These are phyloP conservation scores for Pseudotsuga menziesii DNA, from an alignment of 75 land plant species.

Conservation along the genomic window DNA sequence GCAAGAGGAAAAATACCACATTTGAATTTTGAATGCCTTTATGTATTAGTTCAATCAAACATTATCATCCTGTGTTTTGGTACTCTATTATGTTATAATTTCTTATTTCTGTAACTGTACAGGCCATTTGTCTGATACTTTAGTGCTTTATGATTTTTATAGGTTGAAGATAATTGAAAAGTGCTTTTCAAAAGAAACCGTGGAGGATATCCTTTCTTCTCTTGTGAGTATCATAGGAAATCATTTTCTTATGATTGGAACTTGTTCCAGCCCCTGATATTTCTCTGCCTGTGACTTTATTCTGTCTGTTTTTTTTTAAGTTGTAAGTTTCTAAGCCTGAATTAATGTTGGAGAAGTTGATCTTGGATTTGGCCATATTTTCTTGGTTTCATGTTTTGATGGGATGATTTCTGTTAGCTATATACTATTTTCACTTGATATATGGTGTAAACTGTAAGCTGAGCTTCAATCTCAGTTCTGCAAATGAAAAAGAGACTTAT, in stretches of 20 bases:
- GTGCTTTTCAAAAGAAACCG: constrained; percentile 65
- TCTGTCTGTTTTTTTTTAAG: not conserved
- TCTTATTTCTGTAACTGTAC: not conserved
- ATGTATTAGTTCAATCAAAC: not conserved
- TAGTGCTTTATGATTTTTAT: constrained; percentile 7
- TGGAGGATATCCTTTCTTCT: constrained; percentile 70
- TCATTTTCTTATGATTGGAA: not conserved
- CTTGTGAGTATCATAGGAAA: constrained; percentile 36
- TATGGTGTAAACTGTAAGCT: not conserved
- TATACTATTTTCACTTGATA: not conserved
- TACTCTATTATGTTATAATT: not conserved
- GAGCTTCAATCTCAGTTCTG: not conserved
- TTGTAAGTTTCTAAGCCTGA: not conserved
- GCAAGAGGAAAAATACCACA: not conserved
- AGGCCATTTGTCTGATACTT: not conserved
- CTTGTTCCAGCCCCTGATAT: not conserved
- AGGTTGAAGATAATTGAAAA: constrained; percentile 57
- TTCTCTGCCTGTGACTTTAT: not conserved
- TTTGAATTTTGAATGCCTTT: no score
- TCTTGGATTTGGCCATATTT: not conserved
- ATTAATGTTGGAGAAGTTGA: not conserved
- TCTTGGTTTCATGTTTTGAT: not conserved
- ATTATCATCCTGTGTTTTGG: not conserved
- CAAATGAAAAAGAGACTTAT: no score
- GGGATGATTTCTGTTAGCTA: not conserved